Evolutionary conservation across 2,329 filamentous ascomycete species (phyloP), one percentile per base, ranked within the genome.

Genomic region (Lasiodiplodia hormozganensis): DNA sequence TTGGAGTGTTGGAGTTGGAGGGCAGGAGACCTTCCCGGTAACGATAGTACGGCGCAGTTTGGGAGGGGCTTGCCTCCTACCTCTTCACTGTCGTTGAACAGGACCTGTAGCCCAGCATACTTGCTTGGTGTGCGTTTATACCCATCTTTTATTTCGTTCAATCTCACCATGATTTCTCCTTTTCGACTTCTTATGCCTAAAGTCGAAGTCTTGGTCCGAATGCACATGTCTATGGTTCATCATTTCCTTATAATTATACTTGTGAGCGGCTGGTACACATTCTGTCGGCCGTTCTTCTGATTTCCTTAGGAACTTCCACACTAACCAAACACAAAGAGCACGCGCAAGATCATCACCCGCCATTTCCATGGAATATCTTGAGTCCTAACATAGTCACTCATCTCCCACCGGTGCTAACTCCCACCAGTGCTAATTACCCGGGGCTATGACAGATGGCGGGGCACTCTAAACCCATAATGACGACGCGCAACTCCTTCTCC

Each of bases 401-500:
- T 28, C 28, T 23, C 16, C 16, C n/a, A 21, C 18, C 43, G 3
- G 11, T 3, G 12, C 58, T 18, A 23, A 62, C 28, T 23, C 23
- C 21, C n/a, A 14, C 18, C 43, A 14, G 11, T 18, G 12, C 58
- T 25, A 25, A 62, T 62, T 51, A 62, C 7, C 58, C 58, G 58
- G 43, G 40, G 16, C 34, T 18, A 51, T 49, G 40, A 25, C 40
- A 21, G 14, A 51, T 51, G 40, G 43, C 58, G 58, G 58, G 58
- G 58, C 21, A 12, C 4, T 18, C 25, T 11, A 23, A 21, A 23
- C 10, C 11, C 18, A 36, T n/a, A 40, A 18, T 4, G 43, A 62
- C 51, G 58, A 62, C 58, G 58, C 57, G 51, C 51, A 18, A 60
- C 23, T 28, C 40, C 16, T 28, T 58, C 11, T 25, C 16, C 36